These are phyloP conservation scores for Ulvella scutata DNA, from an alignment of 139 green algal genomes.

Conservation along the genomic window DNA sequence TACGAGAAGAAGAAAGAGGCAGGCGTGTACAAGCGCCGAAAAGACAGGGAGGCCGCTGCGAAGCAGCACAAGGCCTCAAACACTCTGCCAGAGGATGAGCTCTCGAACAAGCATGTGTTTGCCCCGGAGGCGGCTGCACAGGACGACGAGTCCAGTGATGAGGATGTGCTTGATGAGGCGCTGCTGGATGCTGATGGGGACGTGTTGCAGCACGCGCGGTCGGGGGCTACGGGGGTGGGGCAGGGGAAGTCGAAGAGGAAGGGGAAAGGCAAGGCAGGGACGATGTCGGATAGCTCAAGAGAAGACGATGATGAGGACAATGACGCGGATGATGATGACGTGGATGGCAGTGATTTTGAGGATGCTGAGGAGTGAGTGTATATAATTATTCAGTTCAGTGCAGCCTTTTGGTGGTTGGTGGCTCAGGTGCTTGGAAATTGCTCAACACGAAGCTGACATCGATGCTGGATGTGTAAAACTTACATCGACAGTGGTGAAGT, in stretches of 20 bases:
- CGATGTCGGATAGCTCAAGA: no score
- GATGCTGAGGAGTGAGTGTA: background rate
- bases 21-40: background rate
- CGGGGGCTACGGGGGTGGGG: no score
- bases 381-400: background rate
- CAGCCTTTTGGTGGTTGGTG: background rate
- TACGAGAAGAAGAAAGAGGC: background rate
- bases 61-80: background rate
- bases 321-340: background rate
- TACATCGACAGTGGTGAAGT: no score
- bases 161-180: no score
- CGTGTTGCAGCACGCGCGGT: no score
- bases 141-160: background rate
- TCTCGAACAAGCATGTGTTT: background rate
- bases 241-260: no score
- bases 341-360: background rate
- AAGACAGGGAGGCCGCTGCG: background rate
- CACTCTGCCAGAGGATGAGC: background rate
- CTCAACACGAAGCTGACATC: background rate
- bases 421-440: background rate
- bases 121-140: background rate
- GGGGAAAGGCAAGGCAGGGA: no score
- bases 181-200: no score
- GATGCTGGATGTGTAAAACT: background rate
- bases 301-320: background rate